Conservation (phyloP, 768 basidiomycete species). For the Rhodotorula taiwanensis region DNA sequence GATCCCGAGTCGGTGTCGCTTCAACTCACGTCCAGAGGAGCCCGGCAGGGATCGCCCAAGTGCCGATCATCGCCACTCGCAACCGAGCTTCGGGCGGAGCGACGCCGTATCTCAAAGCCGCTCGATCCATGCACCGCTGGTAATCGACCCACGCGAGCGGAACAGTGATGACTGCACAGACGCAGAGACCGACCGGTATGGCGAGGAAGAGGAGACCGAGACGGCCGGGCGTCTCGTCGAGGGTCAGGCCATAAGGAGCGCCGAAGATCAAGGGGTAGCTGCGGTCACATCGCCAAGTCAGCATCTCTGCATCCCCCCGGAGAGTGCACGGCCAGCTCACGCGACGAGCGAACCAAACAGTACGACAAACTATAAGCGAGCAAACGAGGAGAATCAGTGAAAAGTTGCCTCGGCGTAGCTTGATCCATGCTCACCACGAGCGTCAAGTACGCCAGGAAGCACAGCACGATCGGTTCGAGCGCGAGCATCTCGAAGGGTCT, state of each 20-base stretch:
- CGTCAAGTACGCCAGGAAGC: slow-evolving; percentile 58
- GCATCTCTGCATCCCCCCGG: not conserved
- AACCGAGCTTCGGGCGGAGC: slow-evolving; percentile 5
- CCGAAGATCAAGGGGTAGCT: slow-evolving; percentile 12
- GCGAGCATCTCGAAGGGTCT: slow-evolving; percentile 59
- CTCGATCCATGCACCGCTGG: not conserved
- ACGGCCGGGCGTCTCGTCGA: not conserved
- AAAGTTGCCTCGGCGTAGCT: too few relatives aligned
- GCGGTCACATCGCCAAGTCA: not conserved
- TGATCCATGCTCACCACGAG: slow-evolving; percentile 44
- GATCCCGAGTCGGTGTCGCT: not conserved
- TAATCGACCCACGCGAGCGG: not conserved
- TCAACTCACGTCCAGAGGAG: slow-evolving; percentile 8
- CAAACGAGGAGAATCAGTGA: not conserved
- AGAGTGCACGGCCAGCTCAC: not conserved
- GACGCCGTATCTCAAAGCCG: not conserved
- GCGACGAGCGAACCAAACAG: slow-evolving; percentile 21
- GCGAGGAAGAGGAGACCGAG: slow-evolving; percentile 27
- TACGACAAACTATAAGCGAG: slow-evolving; percentile 6
- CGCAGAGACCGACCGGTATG: slow-evolving; percentile 14
- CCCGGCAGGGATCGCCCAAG: slow-evolving; percentile 5
- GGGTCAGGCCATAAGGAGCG: slow-evolving; percentile 23
- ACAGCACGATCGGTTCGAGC: slow-evolving; percentile 58
- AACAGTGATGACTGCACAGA: not conserved
- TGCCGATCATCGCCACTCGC: slow-evolving; percentile 12